These are phyloP conservation scores for Polyplosphaeria fusca DNA, from an alignment of 495 filamentous ascomycete genomes.

Conservation along the genomic window DNA sequence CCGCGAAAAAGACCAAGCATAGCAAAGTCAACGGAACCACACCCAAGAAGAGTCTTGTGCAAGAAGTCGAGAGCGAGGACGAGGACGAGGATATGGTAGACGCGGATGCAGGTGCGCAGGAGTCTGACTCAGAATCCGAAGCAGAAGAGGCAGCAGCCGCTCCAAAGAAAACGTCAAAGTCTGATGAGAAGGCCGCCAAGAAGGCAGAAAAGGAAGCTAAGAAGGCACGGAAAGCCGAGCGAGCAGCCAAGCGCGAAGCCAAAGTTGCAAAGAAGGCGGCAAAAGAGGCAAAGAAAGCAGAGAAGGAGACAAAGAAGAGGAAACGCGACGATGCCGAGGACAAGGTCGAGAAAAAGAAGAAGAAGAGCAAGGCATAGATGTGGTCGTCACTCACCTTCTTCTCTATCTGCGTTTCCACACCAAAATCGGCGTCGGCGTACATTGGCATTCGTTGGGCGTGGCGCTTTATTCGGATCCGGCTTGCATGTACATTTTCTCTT, in stretches of 20 bases:
- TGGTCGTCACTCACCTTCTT: conserved; percentile 8
- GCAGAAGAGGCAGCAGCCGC: conserved; percentile 7
- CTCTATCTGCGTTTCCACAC: background rate
- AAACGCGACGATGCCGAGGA: conserved; percentile 33
- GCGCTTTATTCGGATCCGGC: background rate
- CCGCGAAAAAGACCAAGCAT: conserved; percentile 44
- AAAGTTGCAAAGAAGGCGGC: conserved; percentile 77
- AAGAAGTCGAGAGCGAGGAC: conserved; percentile 30
- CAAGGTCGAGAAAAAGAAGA: conserved; percentile 45
- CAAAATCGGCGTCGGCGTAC: conserved; percentile 13
- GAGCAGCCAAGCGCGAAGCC: conserved; percentile 68
- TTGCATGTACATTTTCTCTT: conserved; percentile 1
- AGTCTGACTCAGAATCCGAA: conserved; percentile 33
- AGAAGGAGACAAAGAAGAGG: conserved; percentile 48
- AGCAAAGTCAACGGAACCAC: conserved; percentile 14
- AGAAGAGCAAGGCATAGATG: conserved; percentile 36
- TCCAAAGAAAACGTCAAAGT: conserved; percentile 41
- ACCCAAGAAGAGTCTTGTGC: conserved; percentile 19
- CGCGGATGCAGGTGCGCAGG: conserved; percentile 17
- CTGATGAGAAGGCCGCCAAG: conserved; percentile 48
- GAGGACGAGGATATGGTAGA: conserved; percentile 33
- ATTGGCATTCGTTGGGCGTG: background rate
- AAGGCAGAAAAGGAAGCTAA: conserved; percentile 48
- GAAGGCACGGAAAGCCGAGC: conserved; percentile 51
- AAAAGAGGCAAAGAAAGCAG: conserved; percentile 68